Evolutionary conservation across 208 protist genomes (phyloP).

Genomic region (Trypanosoma lewisi): DNA sequence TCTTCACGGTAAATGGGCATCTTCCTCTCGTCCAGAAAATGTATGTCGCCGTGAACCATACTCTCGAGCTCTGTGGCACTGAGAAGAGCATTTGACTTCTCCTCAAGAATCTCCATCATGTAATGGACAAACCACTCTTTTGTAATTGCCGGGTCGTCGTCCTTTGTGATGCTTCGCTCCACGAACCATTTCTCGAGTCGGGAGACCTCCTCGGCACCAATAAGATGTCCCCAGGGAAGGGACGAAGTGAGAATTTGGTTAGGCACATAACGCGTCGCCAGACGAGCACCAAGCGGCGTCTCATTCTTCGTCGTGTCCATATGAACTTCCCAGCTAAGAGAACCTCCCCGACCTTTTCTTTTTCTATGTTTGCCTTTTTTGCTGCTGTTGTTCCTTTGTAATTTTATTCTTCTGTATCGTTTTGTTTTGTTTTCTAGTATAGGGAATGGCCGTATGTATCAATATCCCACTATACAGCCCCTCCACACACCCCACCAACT

Average conservation of each 20-base stretch:
- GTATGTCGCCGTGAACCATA: background rate
- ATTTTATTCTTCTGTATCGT: too few species aligned
- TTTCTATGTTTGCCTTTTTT: background rate
- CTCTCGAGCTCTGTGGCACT: background rate
- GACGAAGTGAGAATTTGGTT: conserved; percentile 61
- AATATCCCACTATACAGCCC: too few species aligned
- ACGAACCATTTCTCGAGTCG: conserved; percentile 5
- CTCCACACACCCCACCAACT: too few species aligned
- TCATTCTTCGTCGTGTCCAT: background rate
- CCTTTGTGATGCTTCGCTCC: conserved; percentile 25
- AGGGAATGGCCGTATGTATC: too few species aligned
- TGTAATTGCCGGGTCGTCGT: conserved; percentile 48
- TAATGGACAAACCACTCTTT: conserved; percentile 65
- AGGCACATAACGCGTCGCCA: conserved; percentile 72
- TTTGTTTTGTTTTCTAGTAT: too few species aligned
- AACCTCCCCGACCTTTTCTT: background rate
- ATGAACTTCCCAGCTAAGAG: background rate
- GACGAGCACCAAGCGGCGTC: conserved; percentile 37
- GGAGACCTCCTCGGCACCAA: conserved; percentile 52
- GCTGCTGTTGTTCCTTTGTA: background rate
- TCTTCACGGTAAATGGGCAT: conserved; percentile 6
- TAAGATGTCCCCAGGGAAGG: conserved; percentile 48
- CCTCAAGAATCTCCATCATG: conserved; percentile 40
- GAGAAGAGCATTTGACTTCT: conserved; percentile 8
- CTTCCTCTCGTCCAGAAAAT: background rate